phyloP scores from a whole-genome alignment of 75 land plant species.

The Isoetes taiwanensis region DNA sequence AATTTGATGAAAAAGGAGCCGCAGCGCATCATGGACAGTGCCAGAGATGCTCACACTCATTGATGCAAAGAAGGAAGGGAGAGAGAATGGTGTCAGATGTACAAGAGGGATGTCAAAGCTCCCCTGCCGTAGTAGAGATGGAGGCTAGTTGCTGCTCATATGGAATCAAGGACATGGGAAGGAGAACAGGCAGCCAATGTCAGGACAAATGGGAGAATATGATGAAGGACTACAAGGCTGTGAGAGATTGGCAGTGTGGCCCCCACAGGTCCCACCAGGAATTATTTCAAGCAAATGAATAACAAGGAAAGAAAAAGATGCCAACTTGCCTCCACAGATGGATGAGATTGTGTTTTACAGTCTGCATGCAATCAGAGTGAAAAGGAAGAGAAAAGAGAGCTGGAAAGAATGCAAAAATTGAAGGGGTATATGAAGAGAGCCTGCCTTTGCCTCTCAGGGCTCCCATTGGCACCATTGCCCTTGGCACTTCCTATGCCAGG shows the following conservation, averaged over 20 bases:
- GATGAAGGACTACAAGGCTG: constrained; percentile 34
- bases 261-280: constrained; percentile 8
- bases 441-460: background rate
- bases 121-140: constrained; percentile 29
- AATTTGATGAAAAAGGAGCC: constrained; percentile 18
- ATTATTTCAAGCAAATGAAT: constrained; percentile 29
- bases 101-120: constrained; percentile 27
- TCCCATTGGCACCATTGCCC: background rate
- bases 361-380: constrained; percentile 25
- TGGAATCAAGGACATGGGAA: constrained; percentile 29
- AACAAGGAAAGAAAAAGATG: constrained; percentile 33
- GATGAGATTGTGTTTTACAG: constrained; percentile 30
- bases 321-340: constrained; percentile 29
- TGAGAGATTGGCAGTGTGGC: constrained; percentile 25
- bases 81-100: constrained; percentile 21
- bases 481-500: background rate
- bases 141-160: constrained; percentile 21
- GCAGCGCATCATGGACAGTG: constrained; percentile 31
- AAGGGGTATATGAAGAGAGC: constrained; percentile 16
- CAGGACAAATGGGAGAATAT: constrained; percentile 35
- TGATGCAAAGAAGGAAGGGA: constrained; percentile 25
- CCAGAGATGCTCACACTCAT: constrained; percentile 28
- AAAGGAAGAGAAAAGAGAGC: constrained; percentile 26
- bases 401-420: constrained; percentile 10
- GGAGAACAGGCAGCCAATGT: constrained; percentile 29